Percentiles rank a stretch among this genome's conserved stretches.
These are phyloP conservation scores for Bryum argenteum DNA, from an alignment of 225 moss, liverwort and hornwort species.

Conservation along the genomic window DNA sequence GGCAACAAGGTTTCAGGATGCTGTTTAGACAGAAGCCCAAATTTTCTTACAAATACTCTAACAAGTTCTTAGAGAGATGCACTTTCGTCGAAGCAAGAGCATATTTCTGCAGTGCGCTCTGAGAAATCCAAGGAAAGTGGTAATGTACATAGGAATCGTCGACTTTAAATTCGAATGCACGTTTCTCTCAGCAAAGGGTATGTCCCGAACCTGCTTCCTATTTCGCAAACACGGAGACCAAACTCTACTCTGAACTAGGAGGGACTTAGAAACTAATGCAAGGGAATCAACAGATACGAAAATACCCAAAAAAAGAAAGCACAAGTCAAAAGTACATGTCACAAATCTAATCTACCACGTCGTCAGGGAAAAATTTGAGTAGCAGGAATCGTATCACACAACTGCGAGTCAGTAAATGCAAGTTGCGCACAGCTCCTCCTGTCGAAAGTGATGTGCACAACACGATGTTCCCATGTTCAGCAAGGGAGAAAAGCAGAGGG, in stretches of 20 bases:
- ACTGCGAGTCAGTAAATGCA: constrained; percentile 5
- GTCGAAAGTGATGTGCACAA: constrained; percentile 1
- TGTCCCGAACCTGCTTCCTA: not conserved
- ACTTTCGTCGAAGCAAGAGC: not conserved
- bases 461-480: constrained; percentile 1
- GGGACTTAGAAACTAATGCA: not conserved
- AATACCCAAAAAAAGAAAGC: not conserved
- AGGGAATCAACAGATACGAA: not conserved
- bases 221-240: not conserved
- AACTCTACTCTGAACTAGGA: constrained; percentile 3
- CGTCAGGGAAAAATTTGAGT: not conserved
- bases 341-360: not conserved
- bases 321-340: not conserved
- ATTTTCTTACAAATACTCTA: too few species aligned
- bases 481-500: not conserved
- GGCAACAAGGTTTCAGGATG: not conserved
- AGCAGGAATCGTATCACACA: not conserved
- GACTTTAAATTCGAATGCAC: not conserved
- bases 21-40: not conserved
- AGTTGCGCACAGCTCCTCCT: not conserved
- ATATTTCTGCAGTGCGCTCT: not conserved
- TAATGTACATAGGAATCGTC: not conserved
- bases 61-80: not conserved
- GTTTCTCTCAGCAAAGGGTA: not conserved
- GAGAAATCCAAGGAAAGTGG: not conserved